Conservation (phyloP, 1,139 yeast species). For the Yamadazyma siamensis region DNA sequence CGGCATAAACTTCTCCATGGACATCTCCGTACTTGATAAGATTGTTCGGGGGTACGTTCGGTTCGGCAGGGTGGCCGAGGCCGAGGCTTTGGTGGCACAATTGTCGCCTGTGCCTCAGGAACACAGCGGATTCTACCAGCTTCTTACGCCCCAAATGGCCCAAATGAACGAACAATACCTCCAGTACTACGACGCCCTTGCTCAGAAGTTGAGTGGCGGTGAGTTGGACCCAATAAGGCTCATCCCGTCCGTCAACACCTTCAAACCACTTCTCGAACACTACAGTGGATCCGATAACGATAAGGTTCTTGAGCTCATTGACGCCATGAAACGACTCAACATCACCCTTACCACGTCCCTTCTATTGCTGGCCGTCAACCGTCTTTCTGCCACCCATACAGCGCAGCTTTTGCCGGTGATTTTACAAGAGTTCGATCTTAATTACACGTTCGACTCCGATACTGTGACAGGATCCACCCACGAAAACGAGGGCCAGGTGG, state of each 20-base stretch:
- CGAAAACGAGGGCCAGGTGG: conserved; percentile 16
- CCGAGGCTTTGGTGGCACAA: conserved; percentile 9
- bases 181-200: conserved; percentile 17
- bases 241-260: conserved; percentile 26
- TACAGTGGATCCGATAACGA: conserved; percentile 10
- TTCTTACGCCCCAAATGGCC: conserved; percentile 19
- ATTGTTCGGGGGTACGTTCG: conserved; percentile 14
- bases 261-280: conserved; percentile 19
- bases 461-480: conserved; percentile 2
- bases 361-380: no score
- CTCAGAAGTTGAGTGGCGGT: conserved; percentile 23
- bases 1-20: conserved; percentile 10
- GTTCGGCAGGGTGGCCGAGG: conserved; percentile 11
- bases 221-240: conserved; percentile 12
- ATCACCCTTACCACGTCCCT: no score
- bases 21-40: conserved; percentile 18
- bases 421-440: conserved; percentile 18
- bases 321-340: no score
- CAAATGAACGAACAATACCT: conserved; percentile 16
- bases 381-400: no score
- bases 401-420: no score
- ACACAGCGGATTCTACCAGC: conserved; percentile 8
- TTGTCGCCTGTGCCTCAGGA: conserved; percentile 2
- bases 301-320: no score
- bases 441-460: conserved; percentile 19